Evolutionary conservation across 1,139 yeast genomes (phyloP), one percentile per base, ranked within the genome.

Genomic region (Saccharomyces uvarum): DNA sequence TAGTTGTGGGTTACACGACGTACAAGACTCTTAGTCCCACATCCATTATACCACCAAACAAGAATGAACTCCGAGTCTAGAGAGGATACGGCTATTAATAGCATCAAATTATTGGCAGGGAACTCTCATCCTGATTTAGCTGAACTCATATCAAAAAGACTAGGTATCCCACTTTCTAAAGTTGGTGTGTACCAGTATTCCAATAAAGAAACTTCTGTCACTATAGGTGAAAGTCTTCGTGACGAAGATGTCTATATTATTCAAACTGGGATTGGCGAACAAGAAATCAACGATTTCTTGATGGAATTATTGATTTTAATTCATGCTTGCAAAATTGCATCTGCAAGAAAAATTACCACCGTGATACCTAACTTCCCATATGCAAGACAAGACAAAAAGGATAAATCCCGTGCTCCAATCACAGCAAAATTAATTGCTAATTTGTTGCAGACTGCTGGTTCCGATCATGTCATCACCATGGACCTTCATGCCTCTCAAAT

Each of bases 71-170:
- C 44, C 11, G 44, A 38, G 24, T 38, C 44, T 16, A 21, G 44
- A 38, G 44, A 38, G 13, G 44, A 59, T 14, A 65, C 64, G 62
- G 54, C 70, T 26, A 64, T 70, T 9, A 73, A 72, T 57, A 71
- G 74, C 51, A 72, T 73, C 69, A 90, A 88, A 70, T 79, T 90
- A 55, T 74, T 90, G 53, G 90, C 96, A 26, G 95, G 96, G 54
- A 91, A 90, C 71, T 88, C 95, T 31, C 97, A 90, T 70, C 86
- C 90, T 14, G 91, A 85, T 51, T 78, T 90, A 55, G 95, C 96
- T 21, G 83, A 83, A 63, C 75, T 80, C 28, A 93, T 91, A 26
- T 83, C 95, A 28, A 74, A 75, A 60, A 77, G 83, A 54, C 73
- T 86, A 53, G 86, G 86, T 16, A 66, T 83, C 51, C 79, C 79